Conservation (phyloP, 2,329 filamentous ascomycete species). For the Colletotrichum sp. region DNA sequence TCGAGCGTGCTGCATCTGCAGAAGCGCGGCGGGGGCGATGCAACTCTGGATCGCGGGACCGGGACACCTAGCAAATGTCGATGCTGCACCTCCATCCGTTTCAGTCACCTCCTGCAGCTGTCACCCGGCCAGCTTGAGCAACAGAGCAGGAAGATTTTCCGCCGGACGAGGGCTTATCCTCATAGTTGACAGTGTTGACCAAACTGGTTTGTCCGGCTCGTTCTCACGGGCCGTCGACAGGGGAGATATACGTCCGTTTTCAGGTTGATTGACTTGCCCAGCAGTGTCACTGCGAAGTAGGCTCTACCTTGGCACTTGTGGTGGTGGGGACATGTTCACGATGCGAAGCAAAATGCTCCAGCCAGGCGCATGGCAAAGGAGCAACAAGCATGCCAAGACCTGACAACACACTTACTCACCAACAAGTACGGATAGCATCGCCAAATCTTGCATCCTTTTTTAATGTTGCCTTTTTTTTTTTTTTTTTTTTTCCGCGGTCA, state of each 20-base stretch:
- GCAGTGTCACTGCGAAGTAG: background rate
- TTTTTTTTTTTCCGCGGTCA: background rate
- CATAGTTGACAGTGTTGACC: background rate
- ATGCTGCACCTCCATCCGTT: conserved; percentile 4
- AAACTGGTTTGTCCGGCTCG: background rate
- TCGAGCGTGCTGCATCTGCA: conserved; percentile 3
- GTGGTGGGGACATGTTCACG: background rate
- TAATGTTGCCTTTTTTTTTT: background rate
- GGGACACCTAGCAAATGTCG: background rate
- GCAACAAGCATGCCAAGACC: background rate
- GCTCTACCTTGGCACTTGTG: background rate
- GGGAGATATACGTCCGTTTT: background rate
- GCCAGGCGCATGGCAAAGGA: background rate
- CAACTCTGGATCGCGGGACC: conserved; percentile 7
- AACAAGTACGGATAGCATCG: background rate
- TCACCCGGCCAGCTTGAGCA: background rate
- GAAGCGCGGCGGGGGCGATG: background rate
- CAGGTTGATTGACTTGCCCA: background rate
- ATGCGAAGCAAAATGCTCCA: background rate
- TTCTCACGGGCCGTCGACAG: background rate
- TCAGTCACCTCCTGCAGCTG: conserved; percentile 5
- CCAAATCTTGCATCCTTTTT: background rate
- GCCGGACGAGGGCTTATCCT: background rate
- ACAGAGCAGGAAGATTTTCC: background rate
- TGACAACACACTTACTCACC: background rate